Base-by-base conservation (phyloP, 495 filamentous ascomycete species). In the Penicillium herquei region DNA sequence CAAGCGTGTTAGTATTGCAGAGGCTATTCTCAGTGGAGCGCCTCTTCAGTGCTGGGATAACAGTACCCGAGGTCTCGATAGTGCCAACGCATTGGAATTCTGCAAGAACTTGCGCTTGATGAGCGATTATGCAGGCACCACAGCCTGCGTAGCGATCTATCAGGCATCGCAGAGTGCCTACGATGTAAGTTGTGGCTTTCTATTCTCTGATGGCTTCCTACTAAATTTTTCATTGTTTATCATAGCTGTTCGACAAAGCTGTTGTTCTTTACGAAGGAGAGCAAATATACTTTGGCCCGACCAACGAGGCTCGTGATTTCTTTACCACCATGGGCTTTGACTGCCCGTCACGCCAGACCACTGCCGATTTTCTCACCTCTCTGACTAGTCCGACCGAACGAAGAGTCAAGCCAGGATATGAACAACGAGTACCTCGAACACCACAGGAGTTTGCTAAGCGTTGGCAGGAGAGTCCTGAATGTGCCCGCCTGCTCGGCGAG, bases 161-260 rank as follows among this genome's bases (percentile, higher is more conserved):
- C 91, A 96, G 62, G 87, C 89, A 0, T 84, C 86, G 21, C 87
- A 95, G 63, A 77, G 73, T 40, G 85, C 87, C 18, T 92, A 92
- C 56, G 85, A 92, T 61, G 40, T n/a, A n/a, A n/a, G n/a, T n/a
- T n/a, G n/a, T n/a, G n/a, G n/a, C n/a, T n/a, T n/a, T n/a, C n/a
- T n/a, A n/a, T n/a, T n/a, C n/a, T n/a, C n/a, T n/a, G n/a, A n/a
- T n/a, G n/a, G n/a, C n/a, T n/a, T n/a, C n/a, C n/a, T n/a, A n/a
- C n/a, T n/a, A n/a, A n/a, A n/a, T n/a, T n/a, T n/a, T n/a, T n/a
- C n/a, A n/a, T n/a, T n/a, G n/a, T n/a, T n/a, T n/a, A n/a, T n/a
- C n/a, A n/a, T n/a, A n/a, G n/a, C n/a, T 78, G 7, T 93, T 94
- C 58, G 88, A 94, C 70, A 91, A 91, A 70, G 87, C 83, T n/a